A percentile compares a stretch with the other conserved stretches of the same genome.
These are phyloP conservation scores for Cutaneotrichosporon cavernicola DNA, from an alignment of 1,284 basidiomycete species.

Conservation along the genomic window DNA sequence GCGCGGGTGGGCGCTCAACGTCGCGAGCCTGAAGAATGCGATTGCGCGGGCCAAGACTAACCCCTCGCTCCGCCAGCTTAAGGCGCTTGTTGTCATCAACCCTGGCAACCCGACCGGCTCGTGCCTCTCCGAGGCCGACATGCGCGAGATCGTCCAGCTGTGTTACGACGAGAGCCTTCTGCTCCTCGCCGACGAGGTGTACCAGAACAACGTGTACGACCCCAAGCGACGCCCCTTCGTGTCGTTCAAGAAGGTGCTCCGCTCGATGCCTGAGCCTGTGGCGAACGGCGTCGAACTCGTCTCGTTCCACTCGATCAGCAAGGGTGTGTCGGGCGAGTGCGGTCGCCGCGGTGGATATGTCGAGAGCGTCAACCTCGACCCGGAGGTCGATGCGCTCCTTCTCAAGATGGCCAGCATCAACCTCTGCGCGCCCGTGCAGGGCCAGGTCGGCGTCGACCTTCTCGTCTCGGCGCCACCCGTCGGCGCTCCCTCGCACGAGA, in stretches of 20 bases:
- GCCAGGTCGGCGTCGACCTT: conserved; percentile 76
- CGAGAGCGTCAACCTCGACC: conserved; percentile 73
- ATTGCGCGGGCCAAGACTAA: conserved; percentile 65
- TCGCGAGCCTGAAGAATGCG: conserved; percentile 64
- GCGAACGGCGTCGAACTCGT: conserved; percentile 63
- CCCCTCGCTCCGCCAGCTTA: conserved; percentile 59
- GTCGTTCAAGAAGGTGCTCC: conserved; percentile 82
- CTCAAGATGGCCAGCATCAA: conserved; percentile 88
- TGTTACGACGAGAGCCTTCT: conserved; percentile 79
- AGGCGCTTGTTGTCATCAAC: conserved; percentile 87
- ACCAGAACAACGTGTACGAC: conserved; percentile 81
- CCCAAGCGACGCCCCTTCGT: conserved; percentile 65
- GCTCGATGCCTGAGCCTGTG: conserved; percentile 57
- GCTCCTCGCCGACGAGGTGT: conserved; percentile 87
- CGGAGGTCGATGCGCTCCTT: conserved; percentile 70
- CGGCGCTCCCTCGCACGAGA: conserved; percentile 68
- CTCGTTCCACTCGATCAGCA: conserved; percentile 89
- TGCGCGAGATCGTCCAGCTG: conserved; percentile 68
- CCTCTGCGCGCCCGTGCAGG: conserved; percentile 77
- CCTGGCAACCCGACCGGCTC: conserved; percentile 90
- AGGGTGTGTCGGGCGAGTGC: conserved; percentile 87
- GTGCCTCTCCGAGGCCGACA: conserved; percentile 67
- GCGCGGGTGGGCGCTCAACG: conserved; percentile 75
- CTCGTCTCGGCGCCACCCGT: conserved; percentile 75
- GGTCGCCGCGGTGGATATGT: conserved; percentile 91